Conservation (phyloP, 495 filamentous ascomycete species). For the Thermothielavioides terrestris region DNA sequence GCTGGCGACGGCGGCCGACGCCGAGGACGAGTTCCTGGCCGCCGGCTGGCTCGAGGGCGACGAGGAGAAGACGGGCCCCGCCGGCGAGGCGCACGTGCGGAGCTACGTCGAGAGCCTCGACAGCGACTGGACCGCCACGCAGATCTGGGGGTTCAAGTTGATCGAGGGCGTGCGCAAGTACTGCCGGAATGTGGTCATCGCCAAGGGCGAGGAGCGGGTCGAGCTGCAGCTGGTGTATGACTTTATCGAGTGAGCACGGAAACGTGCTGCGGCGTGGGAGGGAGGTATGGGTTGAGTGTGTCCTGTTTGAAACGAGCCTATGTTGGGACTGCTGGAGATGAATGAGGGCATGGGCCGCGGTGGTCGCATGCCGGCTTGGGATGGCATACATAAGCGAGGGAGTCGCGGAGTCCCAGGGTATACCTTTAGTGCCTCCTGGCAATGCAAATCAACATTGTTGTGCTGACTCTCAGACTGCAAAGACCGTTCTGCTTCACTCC, state of each 20-base stretch:
- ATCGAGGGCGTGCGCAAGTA: constrained; percentile 55
- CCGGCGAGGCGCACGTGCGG: constrained; percentile 42
- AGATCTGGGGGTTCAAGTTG: constrained; percentile 48
- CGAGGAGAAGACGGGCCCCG: constrained; percentile 39
- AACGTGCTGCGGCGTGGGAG: neutral
- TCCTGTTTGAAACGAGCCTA: no score
- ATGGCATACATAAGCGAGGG: no score
- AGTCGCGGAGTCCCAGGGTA: no score
- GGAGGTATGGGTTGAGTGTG: neutral
- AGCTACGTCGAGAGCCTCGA: constrained; percentile 47
- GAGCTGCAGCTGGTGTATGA: constrained; percentile 68
- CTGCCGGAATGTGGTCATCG: constrained; percentile 54
- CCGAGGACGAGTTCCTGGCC: constrained; percentile 39
- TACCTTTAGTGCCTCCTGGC: no score
- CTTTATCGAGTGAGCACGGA: constrained; percentile 31
- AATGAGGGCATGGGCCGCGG: no score
- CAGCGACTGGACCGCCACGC: constrained; percentile 50
- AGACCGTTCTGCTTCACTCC: neutral
- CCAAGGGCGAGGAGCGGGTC: constrained; percentile 53
- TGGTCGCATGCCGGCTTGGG: no score
- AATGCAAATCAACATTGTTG: no score
- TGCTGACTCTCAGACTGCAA: no score
- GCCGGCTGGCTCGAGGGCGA: constrained; percentile 46
- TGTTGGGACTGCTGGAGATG: no score
- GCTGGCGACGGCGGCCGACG: constrained; percentile 27